Percentiles rank a stretch among this genome's conserved stretches.
Evolutionary conservation across 2,329 filamentous ascomycete species (phyloP).

Genomic region (Sclerotinia minor): DNA sequence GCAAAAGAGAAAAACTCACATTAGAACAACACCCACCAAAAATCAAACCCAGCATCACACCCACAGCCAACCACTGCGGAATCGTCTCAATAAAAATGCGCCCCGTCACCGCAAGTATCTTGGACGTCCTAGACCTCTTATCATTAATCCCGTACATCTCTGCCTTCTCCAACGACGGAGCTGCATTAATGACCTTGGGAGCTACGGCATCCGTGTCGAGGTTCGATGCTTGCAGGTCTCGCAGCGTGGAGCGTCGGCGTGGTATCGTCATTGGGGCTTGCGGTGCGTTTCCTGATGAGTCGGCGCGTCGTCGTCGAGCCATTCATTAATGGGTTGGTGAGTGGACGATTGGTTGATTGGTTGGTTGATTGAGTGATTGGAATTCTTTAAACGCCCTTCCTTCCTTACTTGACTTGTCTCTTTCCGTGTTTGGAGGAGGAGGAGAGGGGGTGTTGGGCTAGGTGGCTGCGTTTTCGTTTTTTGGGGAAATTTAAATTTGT

Average conservation of each 20-base stretch:
- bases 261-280: constrained; percentile 38
- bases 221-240: constrained; percentile 46
- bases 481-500: not conserved
- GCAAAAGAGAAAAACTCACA: constrained; percentile 52
- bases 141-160: constrained; percentile 57
- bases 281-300: constrained; percentile 22
- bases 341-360: too few species aligned
- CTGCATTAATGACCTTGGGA: constrained; percentile 56
- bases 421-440: too few species aligned
- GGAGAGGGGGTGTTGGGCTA: too few species aligned
- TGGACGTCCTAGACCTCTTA: constrained; percentile 51
- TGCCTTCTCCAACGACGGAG: constrained; percentile 55
- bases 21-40: constrained; percentile 96
- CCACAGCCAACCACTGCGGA: constrained; percentile 62
- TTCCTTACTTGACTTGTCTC: too few species aligned
- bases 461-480: not conserved
- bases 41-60: constrained; percentile 76
- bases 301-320: constrained; percentile 24
- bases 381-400: too few species aligned
- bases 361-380: too few species aligned
- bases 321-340: constrained; percentile 10
- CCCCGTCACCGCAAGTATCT: constrained; percentile 52
- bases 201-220: constrained; percentile 45
- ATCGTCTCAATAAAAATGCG: constrained; percentile 59
- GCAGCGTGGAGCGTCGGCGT: constrained; percentile 50